Conservation (phyloP, 495 filamentous ascomycete species). For the Penicillium soppii region DNA sequence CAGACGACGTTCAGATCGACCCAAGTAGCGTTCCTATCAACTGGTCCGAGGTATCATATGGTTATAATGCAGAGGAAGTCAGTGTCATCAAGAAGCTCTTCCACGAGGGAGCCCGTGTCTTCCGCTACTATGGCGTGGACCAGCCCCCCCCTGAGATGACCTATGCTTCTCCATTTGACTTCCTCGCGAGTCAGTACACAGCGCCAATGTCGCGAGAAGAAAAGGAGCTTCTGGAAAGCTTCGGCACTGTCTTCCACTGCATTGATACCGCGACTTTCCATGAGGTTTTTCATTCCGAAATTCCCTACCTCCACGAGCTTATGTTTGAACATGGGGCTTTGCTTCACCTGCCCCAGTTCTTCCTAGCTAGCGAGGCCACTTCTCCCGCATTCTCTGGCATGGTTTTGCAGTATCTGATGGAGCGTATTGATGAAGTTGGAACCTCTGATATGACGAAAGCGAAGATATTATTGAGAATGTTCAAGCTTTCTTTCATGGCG, state of each 20-base stretch:
- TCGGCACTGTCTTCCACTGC: conserved; percentile 97
- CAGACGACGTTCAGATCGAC: conserved; percentile 64
- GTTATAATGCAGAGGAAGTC: conserved; percentile 97
- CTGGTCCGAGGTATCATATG: conserved; percentile 94
- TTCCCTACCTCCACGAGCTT: conserved; percentile 93
- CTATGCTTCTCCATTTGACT: conserved; percentile 77
- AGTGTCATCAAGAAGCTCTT: conserved; percentile 96
- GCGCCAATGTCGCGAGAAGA: conserved; percentile 91
- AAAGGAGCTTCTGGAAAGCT: conserved; percentile 95
- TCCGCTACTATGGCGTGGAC: conserved; percentile 91
- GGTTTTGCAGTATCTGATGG: conserved; percentile 96
- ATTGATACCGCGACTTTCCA: conserved; percentile 98
- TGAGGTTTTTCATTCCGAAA: conserved; percentile 96
- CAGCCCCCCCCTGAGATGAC: conserved; percentile 72
- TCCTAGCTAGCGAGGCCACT: conserved; percentile 95
- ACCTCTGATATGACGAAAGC: conserved; percentile 87
- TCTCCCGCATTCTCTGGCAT: conserved; percentile 97
- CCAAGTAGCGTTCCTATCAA: conserved; percentile 75
- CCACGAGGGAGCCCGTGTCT: conserved; percentile 91
- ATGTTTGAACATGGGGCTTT: conserved; percentile 96
- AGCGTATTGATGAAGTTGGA: conserved; percentile 90
- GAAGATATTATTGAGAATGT: conserved; percentile 87
- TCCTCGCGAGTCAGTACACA: conserved; percentile 89
- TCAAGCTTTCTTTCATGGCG: conserved; percentile 99
- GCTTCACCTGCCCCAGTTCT: conserved; percentile 95